phyloP scores from a whole-genome alignment of 2,329 filamentous ascomycete species.

The Fusarium nelsonii region DNA sequence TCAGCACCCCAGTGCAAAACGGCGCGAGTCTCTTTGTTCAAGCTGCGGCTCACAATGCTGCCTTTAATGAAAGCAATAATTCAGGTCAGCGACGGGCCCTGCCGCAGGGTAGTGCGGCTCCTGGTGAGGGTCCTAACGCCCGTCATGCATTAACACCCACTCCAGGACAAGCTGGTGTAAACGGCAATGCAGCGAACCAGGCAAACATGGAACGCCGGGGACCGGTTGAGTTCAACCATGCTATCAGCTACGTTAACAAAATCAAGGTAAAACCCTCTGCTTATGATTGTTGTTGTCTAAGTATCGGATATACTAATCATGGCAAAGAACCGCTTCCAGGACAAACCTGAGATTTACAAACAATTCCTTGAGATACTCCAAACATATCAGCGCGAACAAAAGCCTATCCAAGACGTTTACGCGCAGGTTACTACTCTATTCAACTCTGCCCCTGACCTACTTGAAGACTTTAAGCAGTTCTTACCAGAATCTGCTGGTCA shows the following conservation, averaged over 20 bases:
- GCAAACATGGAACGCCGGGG: conserved; percentile 84
- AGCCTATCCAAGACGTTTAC: conserved; percentile 98
- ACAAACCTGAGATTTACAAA: conserved; percentile 98
- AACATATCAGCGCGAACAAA: conserved; percentile 97
- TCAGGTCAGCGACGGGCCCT: conserved; percentile 52
- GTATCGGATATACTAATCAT: conserved; percentile 39
- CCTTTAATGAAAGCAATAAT: conserved; percentile 49
- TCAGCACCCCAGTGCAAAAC: conserved; percentile 68
- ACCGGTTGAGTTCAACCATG: conserved; percentile 98
- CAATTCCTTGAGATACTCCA: conserved; percentile 98
- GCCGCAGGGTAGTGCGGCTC: conserved; percentile 49
- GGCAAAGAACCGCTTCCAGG: conserved; percentile 89
- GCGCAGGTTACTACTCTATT: conserved; percentile 96
- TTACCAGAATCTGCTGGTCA: conserved; percentile 82
- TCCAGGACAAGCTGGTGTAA: conserved; percentile 70
- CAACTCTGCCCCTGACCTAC: conserved; percentile 89
- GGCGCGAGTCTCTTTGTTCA: conserved; percentile 62
- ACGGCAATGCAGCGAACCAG: conserved; percentile 70
- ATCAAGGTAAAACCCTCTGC: conserved; percentile 80
- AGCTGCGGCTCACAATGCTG: conserved; percentile 54
- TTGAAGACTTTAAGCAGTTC: conserved; percentile 99
- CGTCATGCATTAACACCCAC: conserved; percentile 71
- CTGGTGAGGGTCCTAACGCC: conserved; percentile 59
- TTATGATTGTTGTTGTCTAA: background rate
- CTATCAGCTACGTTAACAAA: conserved; percentile 99